phyloP scores from a whole-genome alignment of 1,284 basidiomycete genomes.

The Cystobasidium slooffiae region DNA sequence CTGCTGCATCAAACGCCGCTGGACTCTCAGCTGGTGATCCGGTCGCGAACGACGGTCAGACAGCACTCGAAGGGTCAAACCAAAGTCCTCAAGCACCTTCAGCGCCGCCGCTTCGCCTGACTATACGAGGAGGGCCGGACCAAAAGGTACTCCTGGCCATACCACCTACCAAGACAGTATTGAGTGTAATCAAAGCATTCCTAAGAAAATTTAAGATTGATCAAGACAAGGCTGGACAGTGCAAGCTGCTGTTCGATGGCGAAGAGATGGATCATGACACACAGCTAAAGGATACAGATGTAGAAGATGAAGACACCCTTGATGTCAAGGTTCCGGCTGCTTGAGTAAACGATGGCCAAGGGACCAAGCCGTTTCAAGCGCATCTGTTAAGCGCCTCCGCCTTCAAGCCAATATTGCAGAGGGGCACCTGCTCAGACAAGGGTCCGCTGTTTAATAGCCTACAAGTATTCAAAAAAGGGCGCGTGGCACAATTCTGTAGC shows the following conservation, averaged over 20 bases:
- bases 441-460: no score
- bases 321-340: conserved; percentile 37
- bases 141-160: conserved; percentile 20
- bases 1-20: background rate
- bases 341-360: background rate
- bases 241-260: conserved; percentile 38
- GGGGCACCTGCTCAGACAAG: no score
- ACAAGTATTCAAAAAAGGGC: no score
- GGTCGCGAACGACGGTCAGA: background rate
- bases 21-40: background rate
- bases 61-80: background rate
- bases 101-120: conserved; percentile 8
- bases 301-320: conserved; percentile 42
- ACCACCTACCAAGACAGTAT: conserved; percentile 26
- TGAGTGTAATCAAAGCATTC: conserved; percentile 31
- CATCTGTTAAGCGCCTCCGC: no score
- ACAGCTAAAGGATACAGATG: conserved; percentile 25
- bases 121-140: conserved; percentile 19
- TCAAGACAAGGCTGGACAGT: background rate
- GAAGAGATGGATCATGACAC: conserved; percentile 18
- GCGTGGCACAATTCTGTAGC: no score
- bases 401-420: no score
- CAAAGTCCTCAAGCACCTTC: background rate
- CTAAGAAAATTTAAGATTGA: conserved; percentile 18
- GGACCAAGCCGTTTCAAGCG: background rate